Evolutionary conservation across 2,329 filamentous ascomycete genomes (phyloP), one percentile per base, ranked within the genome.

Genomic region (Pseudogymnoascus sp.): DNA sequence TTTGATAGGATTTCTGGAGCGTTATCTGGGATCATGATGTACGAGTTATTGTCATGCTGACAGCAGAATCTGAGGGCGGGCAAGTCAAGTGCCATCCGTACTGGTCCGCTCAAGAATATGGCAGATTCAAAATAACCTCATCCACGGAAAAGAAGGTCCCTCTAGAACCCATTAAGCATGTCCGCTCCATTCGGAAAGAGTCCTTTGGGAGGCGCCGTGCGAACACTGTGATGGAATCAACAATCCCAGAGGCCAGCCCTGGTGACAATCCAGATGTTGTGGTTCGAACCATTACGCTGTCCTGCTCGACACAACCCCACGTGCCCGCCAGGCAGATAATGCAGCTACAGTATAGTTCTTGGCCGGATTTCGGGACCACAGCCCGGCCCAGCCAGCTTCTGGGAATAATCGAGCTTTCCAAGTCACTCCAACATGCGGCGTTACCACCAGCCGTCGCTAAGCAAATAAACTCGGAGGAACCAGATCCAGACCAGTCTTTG

Each of bases 1-100:
- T 61, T 23, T 43, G 6, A 8, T 77, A 95, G 90, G 95, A 99
- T 75, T 99, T 99, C 73, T 99, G 95, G 95, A 93, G 91, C 65
- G 89, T 97, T 9, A 83, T 97, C 31, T 99, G 95, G 95, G 93
- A 97, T 73, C 90, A 97, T 75, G 93, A 97, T 72, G 88, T 96
- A 3, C 88, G 93, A 61, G 90, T 97, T 25, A 88, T 99, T 66
- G 93, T 97, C 67, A 97, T 97, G 88, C 82, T 99, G 68, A 99
- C 95, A 5, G 93, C 95, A 1, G 93, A 97, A 75, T 84, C 89
- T 25, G 95, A 99, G 77, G 91, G 92, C 23, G 93, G 93, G 0
- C 93, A 96, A 72, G 80, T 96, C 49, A 99, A 97, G 75, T 96
- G 93, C 66, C 93, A 99, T 74, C 86, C 91, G 7, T 99, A 97